Percentiles rank a stretch among this genome's conserved stretches.
These are phyloP conservation scores for Lecanicillium sp. DNA, from an alignment of 2,329 filamentous ascomycete species.

Conservation along the genomic window DNA sequence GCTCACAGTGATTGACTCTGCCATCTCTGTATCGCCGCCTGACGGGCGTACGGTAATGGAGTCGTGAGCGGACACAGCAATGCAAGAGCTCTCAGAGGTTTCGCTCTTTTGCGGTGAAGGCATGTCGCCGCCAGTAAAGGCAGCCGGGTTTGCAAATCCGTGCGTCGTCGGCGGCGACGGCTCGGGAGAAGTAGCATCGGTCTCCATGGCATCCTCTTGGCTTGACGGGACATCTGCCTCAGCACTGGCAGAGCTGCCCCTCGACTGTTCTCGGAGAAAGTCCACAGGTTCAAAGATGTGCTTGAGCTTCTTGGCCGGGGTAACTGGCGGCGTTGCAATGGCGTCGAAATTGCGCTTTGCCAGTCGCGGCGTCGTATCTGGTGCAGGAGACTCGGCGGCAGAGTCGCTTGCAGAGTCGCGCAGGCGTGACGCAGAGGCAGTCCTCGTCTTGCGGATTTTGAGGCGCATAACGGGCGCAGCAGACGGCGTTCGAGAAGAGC, in stretches of 20 bases:
- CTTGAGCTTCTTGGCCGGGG: constrained; percentile 45
- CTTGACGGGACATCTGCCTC: constrained; percentile 17
- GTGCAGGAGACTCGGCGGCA: constrained; percentile 18
- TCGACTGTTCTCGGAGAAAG: constrained; percentile 22
- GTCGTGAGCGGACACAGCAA: neutral
- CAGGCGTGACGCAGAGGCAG: constrained; percentile 11
- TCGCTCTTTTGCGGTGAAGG: constrained; percentile 4
- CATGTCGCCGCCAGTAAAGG: neutral
- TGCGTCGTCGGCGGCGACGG: neutral
- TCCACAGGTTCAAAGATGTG: constrained; percentile 18
- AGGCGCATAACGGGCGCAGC: constrained; percentile 49
- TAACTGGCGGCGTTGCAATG: constrained; percentile 46
- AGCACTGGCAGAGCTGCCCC: constrained; percentile 27
- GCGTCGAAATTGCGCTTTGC: constrained; percentile 34
- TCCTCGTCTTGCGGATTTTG: constrained; percentile 33
- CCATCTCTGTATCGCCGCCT: neutral
- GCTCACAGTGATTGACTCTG: constrained; percentile 16
- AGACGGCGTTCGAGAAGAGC: constrained; percentile 49
- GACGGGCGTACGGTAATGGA: no score
- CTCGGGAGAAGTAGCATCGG: constrained; percentile 43
- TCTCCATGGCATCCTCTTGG: constrained; percentile 22
- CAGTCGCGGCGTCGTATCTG: constrained; percentile 17
- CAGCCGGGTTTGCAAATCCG: neutral
- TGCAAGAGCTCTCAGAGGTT: neutral
- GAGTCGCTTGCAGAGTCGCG: constrained; percentile 24